Conservation (phyloP, 108 stramenopile species). For the Craspedostauros australis region DNA sequence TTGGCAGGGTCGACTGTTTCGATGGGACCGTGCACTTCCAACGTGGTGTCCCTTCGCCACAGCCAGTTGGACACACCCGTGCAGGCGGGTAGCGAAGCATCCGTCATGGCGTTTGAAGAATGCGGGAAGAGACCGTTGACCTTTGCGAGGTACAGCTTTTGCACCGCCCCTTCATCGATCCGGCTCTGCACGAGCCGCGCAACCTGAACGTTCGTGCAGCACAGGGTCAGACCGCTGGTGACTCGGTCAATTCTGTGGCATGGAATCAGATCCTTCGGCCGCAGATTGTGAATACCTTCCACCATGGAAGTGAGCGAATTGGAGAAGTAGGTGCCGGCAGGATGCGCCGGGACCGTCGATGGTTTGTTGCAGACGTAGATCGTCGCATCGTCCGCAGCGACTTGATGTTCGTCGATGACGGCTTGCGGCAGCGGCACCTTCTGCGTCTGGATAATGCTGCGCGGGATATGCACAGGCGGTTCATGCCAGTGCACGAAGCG, state of each 20-base stretch:
- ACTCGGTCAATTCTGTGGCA: slow-evolving; percentile 78
- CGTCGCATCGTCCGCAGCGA: slow-evolving; percentile 6
- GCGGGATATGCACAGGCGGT: slow-evolving; percentile 59
- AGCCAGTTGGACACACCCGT: slow-evolving; percentile 15
- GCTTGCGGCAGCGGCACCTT: slow-evolving; percentile 34
- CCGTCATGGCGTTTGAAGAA: slow-evolving; percentile 8
- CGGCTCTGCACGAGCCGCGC: slow-evolving; percentile 53
- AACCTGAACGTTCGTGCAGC: slow-evolving; percentile 39
- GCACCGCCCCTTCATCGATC: slow-evolving; percentile 32
- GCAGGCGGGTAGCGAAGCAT: neutral
- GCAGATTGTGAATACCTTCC: slow-evolving; percentile 63
- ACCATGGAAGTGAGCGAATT: slow-evolving; percentile 73
- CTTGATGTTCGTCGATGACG: slow-evolving; percentile 23
- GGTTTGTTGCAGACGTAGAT: slow-evolving; percentile 75
- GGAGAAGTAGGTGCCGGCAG: slow-evolving; percentile 74
- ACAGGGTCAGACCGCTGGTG: slow-evolving; percentile 73
- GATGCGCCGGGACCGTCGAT: slow-evolving; percentile 68
- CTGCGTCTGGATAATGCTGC: slow-evolving; percentile 32
- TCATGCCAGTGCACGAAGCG: slow-evolving; percentile 79
- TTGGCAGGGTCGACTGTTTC: slow-evolving; percentile 46
- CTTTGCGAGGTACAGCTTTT: slow-evolving; percentile 72
- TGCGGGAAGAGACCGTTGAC: slow-evolving; percentile 51
- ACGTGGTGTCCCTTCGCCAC: slow-evolving; percentile 6
- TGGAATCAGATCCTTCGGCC: slow-evolving; percentile 56
- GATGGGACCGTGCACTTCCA: slow-evolving; percentile 67